phyloP scores from a whole-genome alignment of 805 yeast genomes.

The Scheffersomyces spartinae region DNA sequence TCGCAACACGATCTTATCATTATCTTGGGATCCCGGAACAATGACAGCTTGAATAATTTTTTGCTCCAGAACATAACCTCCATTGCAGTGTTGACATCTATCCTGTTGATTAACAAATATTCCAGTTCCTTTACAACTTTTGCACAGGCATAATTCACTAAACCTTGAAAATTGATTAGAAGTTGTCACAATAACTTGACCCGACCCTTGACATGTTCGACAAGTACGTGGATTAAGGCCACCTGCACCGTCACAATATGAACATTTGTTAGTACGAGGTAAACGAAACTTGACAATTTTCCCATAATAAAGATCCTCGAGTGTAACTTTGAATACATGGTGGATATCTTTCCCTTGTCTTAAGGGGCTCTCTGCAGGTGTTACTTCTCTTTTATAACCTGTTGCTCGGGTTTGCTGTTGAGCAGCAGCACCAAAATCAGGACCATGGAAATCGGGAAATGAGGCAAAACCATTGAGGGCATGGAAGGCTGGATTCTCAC shows the following conservation, averaged over 20 bases:
- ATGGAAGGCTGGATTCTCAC: conserved; percentile 3
- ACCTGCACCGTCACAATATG: conserved; percentile 32
- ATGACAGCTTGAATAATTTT: conserved; percentile 39
- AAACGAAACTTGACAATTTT: too few species aligned
- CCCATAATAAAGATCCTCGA: too few species aligned
- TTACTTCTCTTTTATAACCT: too few species aligned
- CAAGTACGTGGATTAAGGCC: conserved; percentile 20
- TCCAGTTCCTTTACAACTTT: conserved; percentile 26
- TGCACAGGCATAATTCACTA: conserved; percentile 21
- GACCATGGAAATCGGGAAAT: too few species aligned
- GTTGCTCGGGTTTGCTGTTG: too few species aligned
- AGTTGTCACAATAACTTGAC: conserved; percentile 32
- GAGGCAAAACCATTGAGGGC: too few species aligned
- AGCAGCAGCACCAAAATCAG: too few species aligned
- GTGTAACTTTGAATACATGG: too few species aligned
- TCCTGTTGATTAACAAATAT: conserved; percentile 10
- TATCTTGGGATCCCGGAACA: conserved; percentile 46
- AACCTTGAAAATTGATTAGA: conserved; percentile 32
- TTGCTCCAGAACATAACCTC: conserved; percentile 34
- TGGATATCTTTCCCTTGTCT: too few species aligned
- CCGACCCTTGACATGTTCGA: conserved; percentile 32
- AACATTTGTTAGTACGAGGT: conserved; percentile 21
- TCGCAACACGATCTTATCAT: conserved; percentile 40
- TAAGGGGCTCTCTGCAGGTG: too few species aligned
- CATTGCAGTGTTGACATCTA: conserved; percentile 14